Evolutionary conservation across 2,329 filamentous ascomycete genomes (phyloP), one percentile per base, ranked within the genome.

Genomic region (Aspergillus caelatus): DNA sequence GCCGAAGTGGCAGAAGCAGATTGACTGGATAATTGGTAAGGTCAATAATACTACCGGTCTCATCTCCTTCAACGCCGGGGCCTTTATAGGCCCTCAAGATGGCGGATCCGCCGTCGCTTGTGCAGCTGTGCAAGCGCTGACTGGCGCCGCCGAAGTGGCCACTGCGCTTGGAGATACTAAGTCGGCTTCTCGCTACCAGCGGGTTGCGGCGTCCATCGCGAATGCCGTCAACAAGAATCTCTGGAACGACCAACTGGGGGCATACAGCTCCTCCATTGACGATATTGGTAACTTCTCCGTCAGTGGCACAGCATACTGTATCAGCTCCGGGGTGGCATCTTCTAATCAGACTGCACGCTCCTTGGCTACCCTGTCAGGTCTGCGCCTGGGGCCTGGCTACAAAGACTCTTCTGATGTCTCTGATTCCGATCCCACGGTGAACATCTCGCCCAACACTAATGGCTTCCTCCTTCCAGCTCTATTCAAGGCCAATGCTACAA

Each of bases 381-480:
- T 81, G 2, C 69, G 68, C 7, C 69, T 77, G n/a, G 74, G 73
- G 1, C 67, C 73, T 1, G 79, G 79, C 2, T 81, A 79, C 65
- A 79, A 77, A 59, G 74, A 73, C 26, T 64, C 63, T n/a, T 61
- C 62, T 10, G 71, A 68, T 9, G 63, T 58, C 23, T 67, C 71
- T 9, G 62, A 57, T 21, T 57, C 66, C 19, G 48, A 52, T 30
- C 58, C 68, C 1, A 62, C 66, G 12, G 72, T 67, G 1, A 62
- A 70, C 1, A 77, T 82, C 39, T 82, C 80, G 3, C 81, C 83
- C 12, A 83, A 83, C 67, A 83, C 80, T 28, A 79, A 75, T 14
- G 79, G 80, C 2, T 82, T 83, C 64, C 70, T 83, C 2, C 74
- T 83, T 5, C 69, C 76, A 46, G 75, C 79, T 0, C 67, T 82